A percentile compares a stretch with the other conserved stretches of the same genome.
Conservation (phyloP, 2,329 filamentous ascomycete genomes). For the Leptoxyphium fumago region DNA sequence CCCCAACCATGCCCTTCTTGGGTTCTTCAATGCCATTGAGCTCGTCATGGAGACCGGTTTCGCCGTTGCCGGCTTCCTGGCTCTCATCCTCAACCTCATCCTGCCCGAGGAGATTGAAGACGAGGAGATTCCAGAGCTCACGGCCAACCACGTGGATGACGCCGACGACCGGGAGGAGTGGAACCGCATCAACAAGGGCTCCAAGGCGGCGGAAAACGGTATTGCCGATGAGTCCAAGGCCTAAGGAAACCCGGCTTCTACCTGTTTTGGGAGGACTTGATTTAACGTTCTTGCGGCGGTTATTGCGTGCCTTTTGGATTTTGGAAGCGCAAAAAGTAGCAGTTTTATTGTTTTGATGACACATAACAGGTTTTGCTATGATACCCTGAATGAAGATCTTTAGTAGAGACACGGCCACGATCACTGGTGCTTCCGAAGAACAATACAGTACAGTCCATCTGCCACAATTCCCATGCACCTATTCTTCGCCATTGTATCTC, state of each 20-base stretch:
- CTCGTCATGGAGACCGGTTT: slow-evolving; percentile 45
- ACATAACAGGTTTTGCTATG: too few relatives aligned
- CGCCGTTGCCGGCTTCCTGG: slow-evolving; percentile 58
- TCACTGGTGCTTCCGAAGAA: too few relatives aligned
- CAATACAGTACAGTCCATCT: too few relatives aligned
- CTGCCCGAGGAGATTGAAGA: slow-evolving; percentile 66
- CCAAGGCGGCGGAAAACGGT: background rate
- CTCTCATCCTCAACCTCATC: slow-evolving; percentile 57
- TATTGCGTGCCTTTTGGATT: too few relatives aligned
- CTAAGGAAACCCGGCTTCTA: background rate
- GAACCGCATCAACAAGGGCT: slow-evolving; percentile 7
- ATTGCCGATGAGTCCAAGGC: background rate
- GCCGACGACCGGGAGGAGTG: slow-evolving; percentile 27
- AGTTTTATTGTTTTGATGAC: too few relatives aligned
- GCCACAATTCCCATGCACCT: too few relatives aligned
- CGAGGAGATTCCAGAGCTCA: slow-evolving; percentile 30
- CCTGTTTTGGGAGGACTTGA: too few relatives aligned
- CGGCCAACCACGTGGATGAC: slow-evolving; percentile 25
- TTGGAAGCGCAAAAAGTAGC: too few relatives aligned
- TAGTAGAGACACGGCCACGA: too few relatives aligned
- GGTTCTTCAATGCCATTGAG: slow-evolving; percentile 55
- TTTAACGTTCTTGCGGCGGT: too few relatives aligned
- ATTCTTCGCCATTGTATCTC: too few relatives aligned
- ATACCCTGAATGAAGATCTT: too few relatives aligned
- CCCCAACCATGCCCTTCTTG: slow-evolving; percentile 49